Conservation (phyloP, 2,329 filamentous ascomycete genomes). For the Leptographium procerum region DNA sequence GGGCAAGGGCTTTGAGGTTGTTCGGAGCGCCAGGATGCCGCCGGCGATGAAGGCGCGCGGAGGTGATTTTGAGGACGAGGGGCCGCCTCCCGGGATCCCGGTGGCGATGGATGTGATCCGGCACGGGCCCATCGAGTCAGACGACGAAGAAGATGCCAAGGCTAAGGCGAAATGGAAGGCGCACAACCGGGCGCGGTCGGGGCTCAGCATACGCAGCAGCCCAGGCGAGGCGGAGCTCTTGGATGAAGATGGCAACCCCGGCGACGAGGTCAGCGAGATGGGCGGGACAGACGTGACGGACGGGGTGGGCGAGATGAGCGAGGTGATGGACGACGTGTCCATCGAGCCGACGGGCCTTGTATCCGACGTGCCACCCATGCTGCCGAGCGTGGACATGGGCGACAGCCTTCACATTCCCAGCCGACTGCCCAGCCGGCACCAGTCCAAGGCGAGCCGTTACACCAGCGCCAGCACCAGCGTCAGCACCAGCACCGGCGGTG, state of each 20-base stretch:
- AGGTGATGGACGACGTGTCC: slow-evolving; percentile 16
- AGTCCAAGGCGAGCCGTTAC: slow-evolving; percentile 31
- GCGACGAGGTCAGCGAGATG: slow-evolving; percentile 24
- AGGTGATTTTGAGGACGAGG: slow-evolving; percentile 50
- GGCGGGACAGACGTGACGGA: neutral
- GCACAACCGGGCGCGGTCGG: slow-evolving; percentile 2
- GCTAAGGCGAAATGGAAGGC: slow-evolving; percentile 19
- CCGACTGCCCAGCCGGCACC: slow-evolving; percentile 26
- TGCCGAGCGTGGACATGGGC: slow-evolving; percentile 49
- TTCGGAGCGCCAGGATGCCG: slow-evolving; percentile 78
- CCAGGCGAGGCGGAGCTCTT: slow-evolving; percentile 28
- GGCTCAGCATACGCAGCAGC: neutral
- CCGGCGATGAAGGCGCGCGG: slow-evolving; percentile 53
- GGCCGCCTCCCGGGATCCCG: slow-evolving; percentile 54
- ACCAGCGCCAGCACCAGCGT: slow-evolving; percentile 16
- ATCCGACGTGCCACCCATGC: slow-evolving; percentile 38
- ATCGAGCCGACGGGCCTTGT: slow-evolving; percentile 29
- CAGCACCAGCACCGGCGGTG: slow-evolving; percentile 15
- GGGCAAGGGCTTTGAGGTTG: slow-evolving; percentile 93
- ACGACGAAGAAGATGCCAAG: slow-evolving; percentile 37
- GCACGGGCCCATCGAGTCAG: slow-evolving; percentile 52
- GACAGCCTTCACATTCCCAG: slow-evolving; percentile 53
- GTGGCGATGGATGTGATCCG: slow-evolving; percentile 50
- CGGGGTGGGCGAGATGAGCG: neutral
- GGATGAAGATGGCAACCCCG: slow-evolving; percentile 34